A percentile compares a stretch with the other conserved stretches of the same genome.
These are phyloP conservation scores for Aspergillus transmontanensis DNA, from an alignment of 2,329 filamentous ascomycete genomes.

Conservation along the genomic window DNA sequence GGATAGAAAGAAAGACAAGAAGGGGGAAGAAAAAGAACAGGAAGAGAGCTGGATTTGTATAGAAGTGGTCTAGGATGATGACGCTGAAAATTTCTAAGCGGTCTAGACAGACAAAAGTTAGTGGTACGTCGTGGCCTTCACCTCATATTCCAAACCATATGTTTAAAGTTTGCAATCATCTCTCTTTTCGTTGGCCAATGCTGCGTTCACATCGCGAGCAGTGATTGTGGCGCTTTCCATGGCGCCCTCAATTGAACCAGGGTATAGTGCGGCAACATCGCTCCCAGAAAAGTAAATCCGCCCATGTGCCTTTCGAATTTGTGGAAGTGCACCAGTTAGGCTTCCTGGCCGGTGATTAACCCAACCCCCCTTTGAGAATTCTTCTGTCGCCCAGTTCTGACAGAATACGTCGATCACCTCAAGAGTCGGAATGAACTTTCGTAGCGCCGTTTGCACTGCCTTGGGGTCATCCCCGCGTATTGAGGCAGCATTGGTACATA, in stretches of 20 bases:
- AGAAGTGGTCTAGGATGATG: too few relatives aligned
- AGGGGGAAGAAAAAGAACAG: too few relatives aligned
- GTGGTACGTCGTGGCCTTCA: too few relatives aligned
- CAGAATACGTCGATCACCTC: slow-evolving; percentile 14
- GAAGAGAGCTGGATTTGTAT: too few relatives aligned
- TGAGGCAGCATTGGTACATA: slow-evolving; percentile 15
- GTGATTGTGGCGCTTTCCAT: slow-evolving; percentile 12
- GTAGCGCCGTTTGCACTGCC: slow-evolving; percentile 8
- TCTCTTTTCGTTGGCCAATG: too few relatives aligned
- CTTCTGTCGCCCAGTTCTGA: slow-evolving; percentile 17
- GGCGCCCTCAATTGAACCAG: slow-evolving; percentile 19
- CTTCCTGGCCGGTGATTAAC: slow-evolving; percentile 16
- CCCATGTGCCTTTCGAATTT: slow-evolving; percentile 17
- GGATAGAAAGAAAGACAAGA: too few relatives aligned
- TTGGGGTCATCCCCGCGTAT: slow-evolving; percentile 9
- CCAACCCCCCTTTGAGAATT: slow-evolving; percentile 19
- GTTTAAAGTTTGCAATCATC: too few relatives aligned
- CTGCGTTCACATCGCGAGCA: slow-evolving; percentile 9
- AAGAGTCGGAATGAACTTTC: slow-evolving; percentile 5
- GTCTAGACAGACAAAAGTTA: too few relatives aligned
- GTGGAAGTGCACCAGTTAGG: slow-evolving; percentile 7
- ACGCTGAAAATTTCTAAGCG: too few relatives aligned
- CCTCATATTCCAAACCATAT: too few relatives aligned
- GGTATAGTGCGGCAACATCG: slow-evolving; percentile 11
- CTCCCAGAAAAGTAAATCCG: slow-evolving; percentile 17